Evolutionary conservation across 176 grass and related monocot species (phyloP).

Genomic region (Oryza glaberrima): DNA sequence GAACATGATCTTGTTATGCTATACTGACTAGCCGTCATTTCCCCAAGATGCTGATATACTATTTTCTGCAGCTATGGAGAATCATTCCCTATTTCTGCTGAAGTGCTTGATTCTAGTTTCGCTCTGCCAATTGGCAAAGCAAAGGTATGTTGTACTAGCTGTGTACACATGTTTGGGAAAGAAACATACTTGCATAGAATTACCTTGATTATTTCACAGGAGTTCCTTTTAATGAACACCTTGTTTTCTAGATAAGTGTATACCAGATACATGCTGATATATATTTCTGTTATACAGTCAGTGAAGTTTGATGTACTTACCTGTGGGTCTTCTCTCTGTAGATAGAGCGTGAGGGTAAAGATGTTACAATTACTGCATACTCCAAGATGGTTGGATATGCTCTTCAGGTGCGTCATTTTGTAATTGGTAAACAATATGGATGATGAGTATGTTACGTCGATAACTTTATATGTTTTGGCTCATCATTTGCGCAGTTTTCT

Average conservation of each 20-base stretch:
- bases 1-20: slow-evolving; percentile 31
- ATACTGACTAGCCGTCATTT: slow-evolving; percentile 20
- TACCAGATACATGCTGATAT: slow-evolving; percentile 22
- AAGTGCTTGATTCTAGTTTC: slow-evolving; percentile 98
- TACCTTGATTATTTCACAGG: neutral
- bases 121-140: slow-evolving; percentile 92
- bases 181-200: neutral
- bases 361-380: slow-evolving; percentile 86
- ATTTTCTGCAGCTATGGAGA: slow-evolving; percentile 79
- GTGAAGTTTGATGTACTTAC: slow-evolving; percentile 34
- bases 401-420: slow-evolving; percentile 65
- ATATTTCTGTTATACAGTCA: slow-evolving; percentile 24
- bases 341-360: slow-evolving; percentile 89
- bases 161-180: neutral
- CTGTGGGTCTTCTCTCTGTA: slow-evolving; percentile 46
- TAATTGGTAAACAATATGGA: slow-evolving; percentile 18
- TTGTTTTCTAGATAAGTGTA: slow-evolving; percentile 1
- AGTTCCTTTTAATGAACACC: slow-evolving; percentile 9
- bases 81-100: slow-evolving; percentile 87
- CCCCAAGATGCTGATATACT: slow-evolving; percentile 29
- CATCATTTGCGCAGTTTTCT: slow-evolving; percentile 6
- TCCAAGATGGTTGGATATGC: slow-evolving; percentile 99
- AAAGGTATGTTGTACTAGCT: slow-evolving; percentile 63
- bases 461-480: neutral
- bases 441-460: neutral